Base-by-base conservation (phyloP, 441 rosid genomes). In the Populus trichocarpa region DNA sequence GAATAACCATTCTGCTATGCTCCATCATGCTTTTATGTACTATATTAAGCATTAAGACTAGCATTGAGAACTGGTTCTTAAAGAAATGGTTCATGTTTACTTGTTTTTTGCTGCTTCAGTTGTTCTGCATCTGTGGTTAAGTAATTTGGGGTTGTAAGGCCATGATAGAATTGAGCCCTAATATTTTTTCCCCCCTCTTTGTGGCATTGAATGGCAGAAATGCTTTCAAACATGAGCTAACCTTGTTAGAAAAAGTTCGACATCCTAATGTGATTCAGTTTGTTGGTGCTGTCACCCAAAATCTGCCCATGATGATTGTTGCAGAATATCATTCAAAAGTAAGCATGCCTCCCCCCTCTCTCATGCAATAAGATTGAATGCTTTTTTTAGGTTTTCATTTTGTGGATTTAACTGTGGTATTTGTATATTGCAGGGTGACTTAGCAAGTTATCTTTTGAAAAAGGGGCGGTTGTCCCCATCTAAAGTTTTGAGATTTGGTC, bases 281-380 rank as follows among this genome's bases (percentile, higher is more conserved):
- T 90, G 97, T 96, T 78, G 99, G 99, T 81, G 99, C 99, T 74
- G 99, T 96, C 73, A 96, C 99, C 65, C 99, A 96, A 84, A 93
- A 96, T 73, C 80, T 90, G 75, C 99, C 99, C 26, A 91, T 93
- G 98, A 96, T 96, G 99, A 92, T 96, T 84, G 97, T 93, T 75
- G 82, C 86, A 35, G 99, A 96, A 87, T 90, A 91, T 84, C 97
- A 89, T 84, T 85, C 97, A 28, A 93, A 91, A 80, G 99, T 96
- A 86, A 91, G 88, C 79, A 28, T 66, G 50, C 57, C 65, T 80
- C 38, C 79, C 50, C 77, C 72, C 46, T 66, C 28, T 28, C 23
- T 25, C 42, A 20, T 69, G 36, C 12, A 36, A 0, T 32, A 13
- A 22, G 69, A 66, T 66, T 8, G 16, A 14, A 33, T 32, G n/a